Evolutionary conservation across 2,329 filamentous ascomycete genomes (phyloP).

Genomic region (Stylonectria norvegica): DNA sequence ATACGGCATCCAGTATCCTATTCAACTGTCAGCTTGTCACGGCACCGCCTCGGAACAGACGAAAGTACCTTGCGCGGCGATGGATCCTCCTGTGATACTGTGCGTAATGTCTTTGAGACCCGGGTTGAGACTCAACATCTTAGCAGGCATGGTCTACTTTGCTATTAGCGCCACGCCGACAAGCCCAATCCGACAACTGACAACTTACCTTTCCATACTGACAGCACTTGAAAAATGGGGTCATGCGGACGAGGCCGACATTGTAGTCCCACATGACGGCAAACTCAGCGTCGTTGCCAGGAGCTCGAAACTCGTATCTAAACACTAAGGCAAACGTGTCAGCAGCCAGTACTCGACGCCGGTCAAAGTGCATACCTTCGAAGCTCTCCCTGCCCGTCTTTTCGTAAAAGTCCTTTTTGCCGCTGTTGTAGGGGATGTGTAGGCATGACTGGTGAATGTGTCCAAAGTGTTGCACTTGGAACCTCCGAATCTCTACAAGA

Average conservation of each 20-base stretch:
- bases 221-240: conserved; percentile 89
- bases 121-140: conserved; percentile 73
- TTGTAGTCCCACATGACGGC: conserved; percentile 97
- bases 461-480: conserved; percentile 63
- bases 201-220: conserved; percentile 75
- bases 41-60: not conserved
- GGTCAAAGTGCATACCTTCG: conserved; percentile 59
- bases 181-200: not conserved
- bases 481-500: conserved; percentile 56
- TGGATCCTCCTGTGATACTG: conserved; percentile 89
- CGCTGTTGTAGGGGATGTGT: conserved; percentile 91
- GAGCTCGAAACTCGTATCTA: conserved; percentile 70
- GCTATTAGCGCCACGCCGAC: conserved; percentile 12
- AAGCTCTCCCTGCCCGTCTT: conserved; percentile 87
- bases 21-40: not conserved
- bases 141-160: conserved; percentile 77
- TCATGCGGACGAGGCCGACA: conserved; percentile 87
- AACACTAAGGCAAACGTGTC: conserved; percentile 16
- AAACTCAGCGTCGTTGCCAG: conserved; percentile 63
- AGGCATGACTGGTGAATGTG: conserved; percentile 59
- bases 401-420: conserved; percentile 82
- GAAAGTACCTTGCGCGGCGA: conserved; percentile 77
- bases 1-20: conserved; percentile 97
- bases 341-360: not conserved
- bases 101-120: conserved; percentile 87